Evolutionary conservation across 331 rosid genomes (phyloP), one percentile per base, ranked within the genome.

Genomic region (Quercus tomentella): DNA sequence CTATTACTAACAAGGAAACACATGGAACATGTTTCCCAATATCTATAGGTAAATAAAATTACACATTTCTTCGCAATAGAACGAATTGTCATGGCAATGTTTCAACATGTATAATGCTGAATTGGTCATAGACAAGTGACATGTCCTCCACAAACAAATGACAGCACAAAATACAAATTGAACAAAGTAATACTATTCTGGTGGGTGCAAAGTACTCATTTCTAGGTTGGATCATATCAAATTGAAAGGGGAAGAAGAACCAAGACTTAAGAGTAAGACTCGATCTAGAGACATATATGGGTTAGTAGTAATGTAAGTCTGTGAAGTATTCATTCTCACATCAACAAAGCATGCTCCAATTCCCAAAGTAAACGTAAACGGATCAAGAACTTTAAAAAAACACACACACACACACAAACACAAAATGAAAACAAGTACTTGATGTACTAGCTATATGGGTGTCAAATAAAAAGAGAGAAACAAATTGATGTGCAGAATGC

Each of bases 101-200:
- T 63, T 63, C 84, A 84, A 74, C 76, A 77, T 77, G 84, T 71
- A 82, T 73, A 12, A 49, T 80, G 81, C 77, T 62, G 78, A 80
- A 83, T 86, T 83, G 26, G 88, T 89, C 65, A 73, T 74, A 54
- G 92, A 83, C 71, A 55, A 76, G 87, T 76, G 88, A 84, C 89
- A 61, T 78, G 81, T 86, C 89, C 54, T 81, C 69, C 68, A 72
- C 82, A 65, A 65, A 74, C 70, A 49, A 72, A 74, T 82, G 86
- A 82, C 73, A 0, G 10, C 86, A 82, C 75, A 33, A 71, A 57
- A 35, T 75, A 79, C 84, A 88, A 88, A 80, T 70, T 69, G 86
- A 83, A 83, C 86, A 75, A 57, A 72, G 45, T 41, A 41, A 41
- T 2, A 41, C 45, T 8, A 41, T 41, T 41, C 12, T 41, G 77